phyloP scores from a whole-genome alignment of 768 basidiomycete species.

The Candolleomyces aberdarensis region DNA sequence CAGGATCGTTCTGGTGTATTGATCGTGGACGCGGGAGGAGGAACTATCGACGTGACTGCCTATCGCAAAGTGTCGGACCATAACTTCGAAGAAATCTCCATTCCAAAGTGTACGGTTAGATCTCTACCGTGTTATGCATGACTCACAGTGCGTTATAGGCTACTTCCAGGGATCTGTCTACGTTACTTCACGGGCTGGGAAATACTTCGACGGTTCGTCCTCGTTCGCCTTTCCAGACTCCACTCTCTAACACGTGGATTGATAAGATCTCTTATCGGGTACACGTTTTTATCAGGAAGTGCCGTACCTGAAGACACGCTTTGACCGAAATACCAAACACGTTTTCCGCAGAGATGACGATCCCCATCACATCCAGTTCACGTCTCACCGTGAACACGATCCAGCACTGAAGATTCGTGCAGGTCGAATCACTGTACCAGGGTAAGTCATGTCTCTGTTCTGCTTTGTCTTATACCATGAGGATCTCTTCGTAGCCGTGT shows the following conservation, averaged over 20 bases:
- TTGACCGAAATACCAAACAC: constrained; percentile 43
- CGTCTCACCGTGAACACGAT: constrained; percentile 36
- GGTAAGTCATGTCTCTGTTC: constrained; percentile 15
- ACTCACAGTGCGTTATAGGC: constrained; percentile 22
- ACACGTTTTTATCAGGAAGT: constrained; percentile 37
- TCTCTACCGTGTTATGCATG: background rate
- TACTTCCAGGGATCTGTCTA: constrained; percentile 45
- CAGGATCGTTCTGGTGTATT: constrained; percentile 44
- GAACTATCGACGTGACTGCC: constrained; percentile 55
- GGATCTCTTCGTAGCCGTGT: constrained; percentile 10
- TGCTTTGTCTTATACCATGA: no score
- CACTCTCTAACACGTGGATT: background rate
- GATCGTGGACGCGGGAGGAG: constrained; percentile 59
- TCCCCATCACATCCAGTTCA: constrained; percentile 41
- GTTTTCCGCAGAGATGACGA: constrained; percentile 33
- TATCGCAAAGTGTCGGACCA: constrained; percentile 26
- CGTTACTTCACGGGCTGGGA: constrained; percentile 36
- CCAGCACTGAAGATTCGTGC: constrained; percentile 30
- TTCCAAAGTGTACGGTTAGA: constrained; percentile 28
- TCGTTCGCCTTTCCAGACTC: no score
- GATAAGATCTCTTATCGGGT: constrained; percentile 30
- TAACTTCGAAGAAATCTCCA: constrained; percentile 39
- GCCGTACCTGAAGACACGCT: constrained; percentile 31
- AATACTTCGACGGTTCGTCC: constrained; percentile 30
- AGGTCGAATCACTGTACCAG: constrained; percentile 40